Evolutionary conservation across 345 rosid species (phyloP).

Genomic region (Cardamine chenopodiifolia): DNA sequence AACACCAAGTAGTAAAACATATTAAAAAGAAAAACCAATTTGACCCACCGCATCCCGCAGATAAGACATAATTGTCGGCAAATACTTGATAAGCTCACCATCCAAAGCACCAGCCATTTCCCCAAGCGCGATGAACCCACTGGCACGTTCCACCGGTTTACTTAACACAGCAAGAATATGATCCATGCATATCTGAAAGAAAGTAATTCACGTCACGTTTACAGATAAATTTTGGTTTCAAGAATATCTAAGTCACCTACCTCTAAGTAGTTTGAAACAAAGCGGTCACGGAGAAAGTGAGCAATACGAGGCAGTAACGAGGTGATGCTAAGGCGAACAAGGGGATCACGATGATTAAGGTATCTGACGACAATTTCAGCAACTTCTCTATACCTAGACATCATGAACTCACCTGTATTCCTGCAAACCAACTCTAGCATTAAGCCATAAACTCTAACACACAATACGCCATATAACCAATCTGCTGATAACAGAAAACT

Average conservation of each 20-base stretch:
- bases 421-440: conserved; percentile 53
- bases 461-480: conserved; percentile 13
- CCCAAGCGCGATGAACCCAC: conserved; percentile 97
- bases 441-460: conserved; percentile 29
- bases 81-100: conserved; percentile 87
- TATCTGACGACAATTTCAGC: conserved; percentile 97
- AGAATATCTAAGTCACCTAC: conserved; percentile 50
- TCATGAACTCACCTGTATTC: conserved; percentile 99
- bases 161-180: conserved; percentile 87
- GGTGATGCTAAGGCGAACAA: conserved; percentile 99
- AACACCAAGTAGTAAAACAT: conserved; percentile 22
- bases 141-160: conserved; percentile 89
- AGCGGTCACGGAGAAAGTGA: conserved; percentile 96
- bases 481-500: conserved; percentile 23
- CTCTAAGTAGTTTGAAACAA: conserved; percentile 88
- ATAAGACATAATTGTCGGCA: conserved; percentile 93
- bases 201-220: conserved; percentile 14
- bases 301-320: conserved; percentile 98
- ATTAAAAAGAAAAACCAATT: conserved; percentile 1
- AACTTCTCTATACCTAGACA: conserved; percentile 98
- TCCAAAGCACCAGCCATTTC: conserved; percentile 99
- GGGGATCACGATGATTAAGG: conserved; percentile 89
- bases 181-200: conserved; percentile 91
- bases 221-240: conserved; percentile 15
- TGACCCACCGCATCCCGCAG: conserved; percentile 89